Conservation (phyloP, 2,329 filamentous ascomycete genomes). For the Fusarium coicis region DNA sequence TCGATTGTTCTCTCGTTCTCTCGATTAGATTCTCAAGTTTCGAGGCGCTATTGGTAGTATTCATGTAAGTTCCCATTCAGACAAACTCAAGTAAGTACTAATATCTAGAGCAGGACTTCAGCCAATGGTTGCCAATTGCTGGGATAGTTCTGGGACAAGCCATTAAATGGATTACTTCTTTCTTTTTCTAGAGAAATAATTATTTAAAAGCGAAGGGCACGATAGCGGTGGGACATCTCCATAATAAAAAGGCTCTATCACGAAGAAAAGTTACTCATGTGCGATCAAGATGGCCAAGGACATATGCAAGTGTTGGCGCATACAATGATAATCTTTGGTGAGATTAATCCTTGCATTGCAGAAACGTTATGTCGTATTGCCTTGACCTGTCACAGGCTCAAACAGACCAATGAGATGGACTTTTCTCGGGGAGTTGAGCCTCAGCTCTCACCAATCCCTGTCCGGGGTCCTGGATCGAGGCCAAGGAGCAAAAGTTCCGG, state of each 20-base stretch:
- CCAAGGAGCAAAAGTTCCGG: conserved; percentile 28
- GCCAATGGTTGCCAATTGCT: no score
- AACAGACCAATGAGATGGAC: conserved; percentile 6
- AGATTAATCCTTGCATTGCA: conserved; percentile 1
- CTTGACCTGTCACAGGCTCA: background rate
- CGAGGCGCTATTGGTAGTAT: no score
- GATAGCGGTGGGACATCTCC: conserved; percentile 10
- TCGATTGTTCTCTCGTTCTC: no score
- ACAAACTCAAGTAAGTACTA: no score
- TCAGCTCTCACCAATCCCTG: conserved; percentile 18
- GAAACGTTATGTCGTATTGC: background rate
- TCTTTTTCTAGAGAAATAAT: no score
- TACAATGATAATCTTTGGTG: background rate
- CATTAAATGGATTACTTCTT: no score
- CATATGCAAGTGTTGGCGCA: background rate
- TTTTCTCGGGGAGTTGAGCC: conserved; percentile 19
- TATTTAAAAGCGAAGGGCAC: no score
- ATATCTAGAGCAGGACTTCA: no score
- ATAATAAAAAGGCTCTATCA: background rate
- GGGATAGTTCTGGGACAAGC: no score
- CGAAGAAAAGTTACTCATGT: background rate
- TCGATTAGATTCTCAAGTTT: no score
- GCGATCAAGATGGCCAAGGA: background rate
- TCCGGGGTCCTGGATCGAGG: conserved; percentile 2
- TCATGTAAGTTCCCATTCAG: no score